Evolutionary conservation across 768 basidiomycete genomes (phyloP), one percentile per base, ranked within the genome.

Genomic region (Lactarius hengduanensis): DNA sequence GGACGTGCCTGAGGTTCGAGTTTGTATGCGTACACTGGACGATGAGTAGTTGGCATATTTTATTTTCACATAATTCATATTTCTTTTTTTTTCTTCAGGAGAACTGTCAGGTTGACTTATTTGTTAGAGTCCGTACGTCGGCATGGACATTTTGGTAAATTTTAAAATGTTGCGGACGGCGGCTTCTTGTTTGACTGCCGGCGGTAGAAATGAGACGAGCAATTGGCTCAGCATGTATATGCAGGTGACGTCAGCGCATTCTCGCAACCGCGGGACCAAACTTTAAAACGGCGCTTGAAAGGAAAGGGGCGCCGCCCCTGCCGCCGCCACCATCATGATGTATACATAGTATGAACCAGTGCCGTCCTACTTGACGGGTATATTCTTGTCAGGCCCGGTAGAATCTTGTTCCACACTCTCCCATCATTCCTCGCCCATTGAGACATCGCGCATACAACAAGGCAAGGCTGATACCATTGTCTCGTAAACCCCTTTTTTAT

Each of bases 261-360:
- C 60, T 60, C 61, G 56, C 59, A 36, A 36, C 28, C 36, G 41
- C 57, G 50, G 57, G 57, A 22, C 32, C 38, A 38, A 69, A 69
- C 57, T 62, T 69, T 57, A 53, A 38, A 30, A 59, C 69, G 69
- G 69, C 69, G 69, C 65, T 41, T 56, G 62, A 69, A 64, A 18
- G 36, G 55, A 22, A 45, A 30, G 16, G 20, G 2, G 36, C 26
- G 30, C 34, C 47, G 45, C 30, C 18, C 4, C 18, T n/a, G 50
- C 50, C 50, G 50, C 50, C 50, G 50, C 40, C 38, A 30, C 36
- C 38, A 54, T 18, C 40, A 28, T 43, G 16, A n/a, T 41, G 9
- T 16, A 30, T n/a, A n/a, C 30, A 30, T 30, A 32, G 32, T 32
- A 54, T 41, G 57, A 56, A 30, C 50, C 13, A 50, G 22, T 13